Percentiles rank a stretch among this genome's conserved stretches.
phyloP scores from a whole-genome alignment of 345 rosid species.

The Ricinus communis region DNA sequence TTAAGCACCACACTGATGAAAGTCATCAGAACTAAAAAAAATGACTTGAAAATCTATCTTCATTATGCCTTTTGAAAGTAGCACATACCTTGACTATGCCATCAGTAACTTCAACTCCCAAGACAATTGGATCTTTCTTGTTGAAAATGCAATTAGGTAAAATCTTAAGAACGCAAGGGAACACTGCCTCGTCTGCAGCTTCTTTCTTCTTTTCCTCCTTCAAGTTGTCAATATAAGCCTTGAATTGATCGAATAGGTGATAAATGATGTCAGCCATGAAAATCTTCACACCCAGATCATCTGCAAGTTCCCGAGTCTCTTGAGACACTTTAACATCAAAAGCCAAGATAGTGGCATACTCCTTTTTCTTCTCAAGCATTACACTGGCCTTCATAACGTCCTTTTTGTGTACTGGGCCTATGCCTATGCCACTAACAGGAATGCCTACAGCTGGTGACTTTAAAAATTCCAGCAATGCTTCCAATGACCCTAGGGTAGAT shows the following conservation, averaged over 20 bases:
- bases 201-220: conserved; percentile 94
- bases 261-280: conserved; percentile 96
- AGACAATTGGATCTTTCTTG: conserved; percentile 83
- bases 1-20: not conserved
- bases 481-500: conserved; percentile 90
- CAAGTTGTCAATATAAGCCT: conserved; percentile 72
- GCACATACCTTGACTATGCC: conserved; percentile 72
- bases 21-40: not conserved
- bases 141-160: conserved; percentile 77
- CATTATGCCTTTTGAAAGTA: conserved; percentile 53
- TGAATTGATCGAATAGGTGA: conserved; percentile 87
- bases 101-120: conserved; percentile 81
- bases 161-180: conserved; percentile 83
- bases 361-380: conserved; percentile 94
- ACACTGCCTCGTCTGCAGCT: conserved; percentile 90
- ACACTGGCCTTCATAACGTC: conserved; percentile 93
- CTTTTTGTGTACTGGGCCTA: conserved; percentile 91
- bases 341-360: conserved; percentile 87
- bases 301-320: conserved; percentile 87
- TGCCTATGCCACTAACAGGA: conserved; percentile 89
- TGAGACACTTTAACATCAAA: conserved; percentile 93
- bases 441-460: conserved; percentile 82
- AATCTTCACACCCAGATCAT: conserved; percentile 85
- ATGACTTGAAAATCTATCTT: conserved; percentile 42
- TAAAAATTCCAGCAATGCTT: conserved; percentile 89